Base-by-base conservation (phyloP, 331 rosid species). In the Stylosanthes scabra region DNA sequence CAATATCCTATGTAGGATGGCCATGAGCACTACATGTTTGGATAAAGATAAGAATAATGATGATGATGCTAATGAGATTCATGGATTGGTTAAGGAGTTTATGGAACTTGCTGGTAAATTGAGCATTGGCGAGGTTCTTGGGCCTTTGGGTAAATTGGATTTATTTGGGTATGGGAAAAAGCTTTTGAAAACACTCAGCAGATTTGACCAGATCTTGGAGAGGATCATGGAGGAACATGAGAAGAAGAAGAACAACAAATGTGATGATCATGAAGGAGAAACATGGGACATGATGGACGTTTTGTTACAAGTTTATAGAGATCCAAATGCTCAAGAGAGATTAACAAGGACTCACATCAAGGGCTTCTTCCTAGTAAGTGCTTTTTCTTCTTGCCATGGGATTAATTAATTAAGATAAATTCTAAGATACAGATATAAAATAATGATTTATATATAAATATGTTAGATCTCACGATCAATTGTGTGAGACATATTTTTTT, bases 71-170 rank as follows among this genome's bases (percentile, higher is more conserved):
- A 44, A 76, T 28, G 80, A 78, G 69, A 81, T 87, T 59, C 59
- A 76, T 44, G 51, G 70, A 2, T 64, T 89, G 74, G 79, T 84
- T 2, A 11, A 34, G 61, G 87, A 70, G 59, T 81, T 80, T 51
- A 41, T 83, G 70, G 74, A 78, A 14, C 44, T 86, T 11, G 97
- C 77, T 0, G 93, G 86, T 7, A 87, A 86, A 54, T 49, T 91
- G 44, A 87, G 89, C 41, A 15, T 84, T 16, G 96, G 95, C 3
- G 96, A 91, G 57, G 77, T 88, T 2, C 63, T 91, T 57, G 95
- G 97, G 10, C 83, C 85, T 44, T 75, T 83, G 29, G 85, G 83
- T 46, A 83, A 76, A 59, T 72, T 89, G 20, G 97, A 89, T 76
- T 82, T 89, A 7, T 85, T 88, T 12, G 87, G 96, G 25, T 75